Base-by-base conservation (phyloP, 2,329 filamentous ascomycete species). In the Calonectria multiphialidica region DNA sequence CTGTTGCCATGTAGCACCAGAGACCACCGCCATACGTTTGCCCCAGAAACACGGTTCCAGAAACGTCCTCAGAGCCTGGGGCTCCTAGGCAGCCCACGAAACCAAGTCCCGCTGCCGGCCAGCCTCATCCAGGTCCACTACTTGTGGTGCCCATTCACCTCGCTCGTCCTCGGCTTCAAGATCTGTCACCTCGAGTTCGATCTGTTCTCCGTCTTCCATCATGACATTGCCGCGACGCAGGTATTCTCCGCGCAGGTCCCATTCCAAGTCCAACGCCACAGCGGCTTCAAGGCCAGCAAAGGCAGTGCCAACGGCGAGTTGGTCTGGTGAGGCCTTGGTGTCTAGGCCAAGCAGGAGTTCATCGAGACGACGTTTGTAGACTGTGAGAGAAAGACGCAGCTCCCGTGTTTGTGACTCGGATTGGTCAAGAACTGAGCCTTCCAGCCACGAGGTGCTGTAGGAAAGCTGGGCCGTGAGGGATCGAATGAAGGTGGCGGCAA, bases 191-290 rank as follows among this genome's bases (percentile, higher is more conserved):
- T 88, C 86, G 2, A 86, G 79, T 65, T 87, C 84, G 0, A 89
- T 83, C 72, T 87, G 78, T 80, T 90, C 85, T 30, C 88, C 87
- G 75, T 90, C 88, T 72, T 90, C 88, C 61, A 89, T 83, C 82
- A 87, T 88, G 30, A 88, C 79, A 66, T 83, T 86, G 2, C 88
- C 88, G 23, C 83, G 83, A 5, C 87, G 83, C 7, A 89, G 78
- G 73, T 88, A 89, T 69, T 88, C 84, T 9, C 83, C 86, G 18
- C 85, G 79, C 15, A 92, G 80, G 66, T 92, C 89, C 91, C 90
- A 92, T 5, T 87, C 89, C 2, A 92, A 81, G 5, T 83, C 83
- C 1, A 40, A 49, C 2, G 83, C 82, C 8, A 80, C 78, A 6
- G 72, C 75, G 9, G 79, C 72, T 70, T 85, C 83, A 0, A 85